Percentiles rank a stretch among this genome's conserved stretches.
phyloP scores from a whole-genome alignment of 2,329 filamentous ascomycete species.

The Stemphylium beticola region DNA sequence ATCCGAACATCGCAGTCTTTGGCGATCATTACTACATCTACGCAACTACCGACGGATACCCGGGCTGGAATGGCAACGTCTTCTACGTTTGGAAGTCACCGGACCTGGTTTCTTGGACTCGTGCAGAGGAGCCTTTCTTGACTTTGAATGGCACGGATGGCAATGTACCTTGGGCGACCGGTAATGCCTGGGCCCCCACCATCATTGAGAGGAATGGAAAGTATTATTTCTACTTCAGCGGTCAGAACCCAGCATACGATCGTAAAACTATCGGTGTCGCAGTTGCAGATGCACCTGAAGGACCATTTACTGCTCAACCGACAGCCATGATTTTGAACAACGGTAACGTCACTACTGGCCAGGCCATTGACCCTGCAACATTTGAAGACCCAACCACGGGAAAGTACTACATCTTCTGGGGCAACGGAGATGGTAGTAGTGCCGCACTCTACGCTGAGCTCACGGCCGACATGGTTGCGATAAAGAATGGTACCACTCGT shows the following conservation, averaged over 20 bases:
- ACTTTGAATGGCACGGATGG: slow-evolving; percentile 36
- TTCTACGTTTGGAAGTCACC: slow-evolving; percentile 38
- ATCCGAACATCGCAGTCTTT: slow-evolving; percentile 38
- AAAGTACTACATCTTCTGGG: slow-evolving; percentile 40
- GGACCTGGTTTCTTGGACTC: slow-evolving; percentile 35
- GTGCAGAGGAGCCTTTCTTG: slow-evolving; percentile 28
- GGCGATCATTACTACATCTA: slow-evolving; percentile 36
- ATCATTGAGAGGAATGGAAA: slow-evolving; percentile 31
- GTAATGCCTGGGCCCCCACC: slow-evolving; percentile 38
- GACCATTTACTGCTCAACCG: slow-evolving; percentile 33
- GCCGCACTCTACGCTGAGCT: slow-evolving; percentile 30
- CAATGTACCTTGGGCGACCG: slow-evolving; percentile 37
- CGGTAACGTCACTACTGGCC: slow-evolving; percentile 27
- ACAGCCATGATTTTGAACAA: slow-evolving; percentile 38
- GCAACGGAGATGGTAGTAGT: slow-evolving; percentile 19
- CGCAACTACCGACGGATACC: slow-evolving; percentile 35
- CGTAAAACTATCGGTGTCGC: slow-evolving; percentile 40
- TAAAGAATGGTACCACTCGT: slow-evolving; percentile 22
- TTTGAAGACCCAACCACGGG: slow-evolving; percentile 34
- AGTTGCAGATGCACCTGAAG: slow-evolving; percentile 28
- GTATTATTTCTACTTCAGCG: slow-evolving; percentile 41
- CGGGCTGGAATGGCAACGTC: slow-evolving; percentile 34
- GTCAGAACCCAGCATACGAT: slow-evolving; percentile 33
- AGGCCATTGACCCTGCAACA: slow-evolving; percentile 35
- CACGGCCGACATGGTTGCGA: slow-evolving; percentile 29